Percentiles rank a stretch among this genome's conserved stretches.
Evolutionary conservation across 2,329 filamentous ascomycete genomes (phyloP).

Genomic region (Curvularia lunata): DNA sequence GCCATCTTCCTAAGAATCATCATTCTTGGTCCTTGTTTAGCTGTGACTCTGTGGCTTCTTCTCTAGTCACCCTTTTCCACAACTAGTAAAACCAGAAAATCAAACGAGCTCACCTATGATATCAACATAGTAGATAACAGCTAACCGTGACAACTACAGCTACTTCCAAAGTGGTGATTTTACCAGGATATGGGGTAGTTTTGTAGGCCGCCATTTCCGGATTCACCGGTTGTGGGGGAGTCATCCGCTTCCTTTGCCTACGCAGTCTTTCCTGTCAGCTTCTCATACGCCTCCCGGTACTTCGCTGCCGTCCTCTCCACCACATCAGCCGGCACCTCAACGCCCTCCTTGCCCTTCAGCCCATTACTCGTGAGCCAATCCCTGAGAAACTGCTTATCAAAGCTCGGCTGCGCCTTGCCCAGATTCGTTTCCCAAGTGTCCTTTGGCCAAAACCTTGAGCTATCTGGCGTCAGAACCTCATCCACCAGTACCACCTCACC

Average conservation of each 20-base stretch:
- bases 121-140: no score
- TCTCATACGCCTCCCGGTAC: slow-evolving; percentile 78
- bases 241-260: no score
- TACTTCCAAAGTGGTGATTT: no score
- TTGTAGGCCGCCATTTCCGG: no score
- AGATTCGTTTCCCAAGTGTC: slow-evolving; percentile 68
- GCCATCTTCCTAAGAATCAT: neutral
- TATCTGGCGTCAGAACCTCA: slow-evolving; percentile 80
- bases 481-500: slow-evolving; percentile 77
- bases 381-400: slow-evolving; percentile 78
- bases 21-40: no score
- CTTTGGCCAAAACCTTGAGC: slow-evolving; percentile 83
- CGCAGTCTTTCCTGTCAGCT: slow-evolving; percentile 61
- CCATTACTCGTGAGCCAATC: slow-evolving; percentile 80
- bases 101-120: no score
- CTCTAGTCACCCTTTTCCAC: no score
- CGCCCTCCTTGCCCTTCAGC: slow-evolving; percentile 75
- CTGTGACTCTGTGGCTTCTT: no score
- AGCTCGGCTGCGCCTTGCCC: slow-evolving; percentile 78
- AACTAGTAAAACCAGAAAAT: no score
- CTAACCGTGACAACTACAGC: no score
- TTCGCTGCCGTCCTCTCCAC: slow-evolving; percentile 71
- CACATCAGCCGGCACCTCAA: slow-evolving; percentile 75
- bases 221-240: no score
- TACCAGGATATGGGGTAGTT: no score